Percentiles rank a stretch among this genome's conserved stretches.
Evolutionary conservation across 129 eudicot species (phyloP).

Genomic region (Helichrysum umbraculigerum): DNA sequence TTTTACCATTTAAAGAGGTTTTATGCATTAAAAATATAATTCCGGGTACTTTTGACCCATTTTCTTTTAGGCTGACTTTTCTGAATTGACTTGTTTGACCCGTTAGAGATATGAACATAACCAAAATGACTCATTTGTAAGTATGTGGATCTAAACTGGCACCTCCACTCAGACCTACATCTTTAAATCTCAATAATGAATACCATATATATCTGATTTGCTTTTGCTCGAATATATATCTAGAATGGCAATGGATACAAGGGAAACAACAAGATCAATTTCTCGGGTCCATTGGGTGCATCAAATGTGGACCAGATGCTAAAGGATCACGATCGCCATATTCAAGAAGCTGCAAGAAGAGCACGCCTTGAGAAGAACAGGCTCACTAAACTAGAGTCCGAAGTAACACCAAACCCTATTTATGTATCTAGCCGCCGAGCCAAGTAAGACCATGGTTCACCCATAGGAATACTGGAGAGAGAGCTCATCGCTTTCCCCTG

Average conservation of each 20-base stretch:
- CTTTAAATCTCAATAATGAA: not conserved
- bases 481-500: conserved; percentile 15
- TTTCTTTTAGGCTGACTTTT: not conserved
- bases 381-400: conserved; percentile 9
- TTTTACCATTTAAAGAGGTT: not conserved
- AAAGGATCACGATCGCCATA: conserved; percentile 80
- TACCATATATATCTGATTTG: conserved; percentile 4
- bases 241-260: conserved; percentile 53
- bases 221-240: conserved; percentile 3
- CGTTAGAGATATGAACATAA: not conserved
- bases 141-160: not conserved
- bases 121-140: not conserved
- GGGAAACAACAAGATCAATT: conserved; percentile 46
- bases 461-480: conserved; percentile 9
- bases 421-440: conserved; percentile 12
- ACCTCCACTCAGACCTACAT: not conserved
- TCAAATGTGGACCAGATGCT: conserved; percentile 83
- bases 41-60: not conserved
- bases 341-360: conserved; percentile 83
- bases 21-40: not conserved
- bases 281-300: conserved; percentile 71
- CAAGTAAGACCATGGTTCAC: not conserved
- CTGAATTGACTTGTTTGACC: not conserved
- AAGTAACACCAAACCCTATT: not conserved
- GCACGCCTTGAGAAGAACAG: conserved; percentile 55